Percentiles rank a stretch among this genome's conserved stretches.
These are phyloP conservation scores for Cercospora sesami DNA, from an alignment of 2,329 filamentous ascomycete species.

Conservation along the genomic window DNA sequence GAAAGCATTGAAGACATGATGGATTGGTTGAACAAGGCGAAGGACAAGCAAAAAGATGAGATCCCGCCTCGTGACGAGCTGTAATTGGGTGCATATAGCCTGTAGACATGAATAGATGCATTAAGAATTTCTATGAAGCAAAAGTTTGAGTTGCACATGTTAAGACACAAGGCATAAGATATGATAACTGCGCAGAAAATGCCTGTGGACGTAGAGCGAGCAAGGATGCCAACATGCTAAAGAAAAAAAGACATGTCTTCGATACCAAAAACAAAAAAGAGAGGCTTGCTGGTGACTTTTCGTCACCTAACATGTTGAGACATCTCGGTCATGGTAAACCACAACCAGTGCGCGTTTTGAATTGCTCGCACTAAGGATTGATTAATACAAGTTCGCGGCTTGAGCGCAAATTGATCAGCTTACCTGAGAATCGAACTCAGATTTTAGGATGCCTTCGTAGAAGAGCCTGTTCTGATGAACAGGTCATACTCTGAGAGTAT, in stretches of 20 bases:
- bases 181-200: no score
- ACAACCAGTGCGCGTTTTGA: not conserved
- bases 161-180: no score
- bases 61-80: constrained; percentile 24
- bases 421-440: constrained; percentile 25
- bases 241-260: no score
- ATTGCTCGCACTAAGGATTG: constrained; percentile 6
- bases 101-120: constrained; percentile 18
- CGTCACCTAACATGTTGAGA: constrained; percentile 10
- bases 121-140: not conserved
- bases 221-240: no score
- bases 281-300: constrained; percentile 5
- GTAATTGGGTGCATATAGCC: constrained; percentile 23
- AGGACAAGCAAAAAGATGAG: constrained; percentile 14
- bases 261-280: not conserved
- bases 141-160: not conserved
- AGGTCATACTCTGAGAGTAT: constrained; percentile 18
- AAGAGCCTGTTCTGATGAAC: constrained; percentile 11
- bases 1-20: constrained; percentile 31
- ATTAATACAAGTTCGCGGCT: no score
- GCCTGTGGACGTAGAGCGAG: no score
- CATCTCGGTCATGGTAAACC: not conserved
- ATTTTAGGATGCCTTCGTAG: constrained; percentile 27
- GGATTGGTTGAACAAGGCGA: constrained; percentile 26
- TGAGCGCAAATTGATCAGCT: no score